A percentile compares a stretch with the other conserved stretches of the same genome.
Conservation (phyloP, 345 rosid genomes). For the Syzygium aromaticum region DNA sequence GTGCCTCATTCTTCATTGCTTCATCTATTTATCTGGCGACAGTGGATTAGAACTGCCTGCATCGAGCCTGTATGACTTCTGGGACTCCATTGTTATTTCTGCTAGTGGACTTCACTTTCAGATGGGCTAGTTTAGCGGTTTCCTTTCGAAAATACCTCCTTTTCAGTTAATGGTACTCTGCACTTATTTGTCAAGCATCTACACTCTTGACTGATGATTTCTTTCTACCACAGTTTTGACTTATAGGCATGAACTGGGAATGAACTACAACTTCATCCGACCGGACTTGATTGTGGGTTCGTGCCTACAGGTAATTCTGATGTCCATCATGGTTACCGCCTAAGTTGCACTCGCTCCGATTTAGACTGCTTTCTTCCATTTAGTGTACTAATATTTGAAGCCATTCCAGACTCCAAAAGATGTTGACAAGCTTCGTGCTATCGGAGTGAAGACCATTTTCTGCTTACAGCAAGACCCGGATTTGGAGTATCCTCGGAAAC, state of each 20-base stretch:
- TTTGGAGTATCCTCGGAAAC: constrained; percentile 67
- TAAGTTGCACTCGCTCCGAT: background rate
- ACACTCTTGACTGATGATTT: constrained; percentile 7
- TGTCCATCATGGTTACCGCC: background rate
- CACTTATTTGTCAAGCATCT: background rate
- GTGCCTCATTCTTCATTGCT: background rate
- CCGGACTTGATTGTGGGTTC: constrained; percentile 96
- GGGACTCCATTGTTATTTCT: background rate
- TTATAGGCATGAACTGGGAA: constrained; percentile 89
- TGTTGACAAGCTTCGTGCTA: constrained; percentile 69
- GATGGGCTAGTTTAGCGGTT: background rate
- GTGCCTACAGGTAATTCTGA: constrained; percentile 70
- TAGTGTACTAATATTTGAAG: background rate
- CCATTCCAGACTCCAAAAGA: constrained; percentile 61
- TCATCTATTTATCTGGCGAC: too few species aligned
- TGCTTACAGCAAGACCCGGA: constrained; percentile 94
- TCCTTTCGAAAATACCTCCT: background rate
- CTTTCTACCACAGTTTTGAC: constrained; percentile 59
- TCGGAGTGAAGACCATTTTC: constrained; percentile 90
- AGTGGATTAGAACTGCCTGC: background rate
- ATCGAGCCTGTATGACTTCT: background rate
- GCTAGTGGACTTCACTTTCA: background rate
- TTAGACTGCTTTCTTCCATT: background rate
- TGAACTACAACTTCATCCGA: constrained; percentile 77
- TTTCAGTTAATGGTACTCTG: background rate